A percentile compares a stretch with the other conserved stretches of the same genome.
Evolutionary conservation across 1,139 yeast species (phyloP).

Genomic region (Debaryomyces sp.): DNA sequence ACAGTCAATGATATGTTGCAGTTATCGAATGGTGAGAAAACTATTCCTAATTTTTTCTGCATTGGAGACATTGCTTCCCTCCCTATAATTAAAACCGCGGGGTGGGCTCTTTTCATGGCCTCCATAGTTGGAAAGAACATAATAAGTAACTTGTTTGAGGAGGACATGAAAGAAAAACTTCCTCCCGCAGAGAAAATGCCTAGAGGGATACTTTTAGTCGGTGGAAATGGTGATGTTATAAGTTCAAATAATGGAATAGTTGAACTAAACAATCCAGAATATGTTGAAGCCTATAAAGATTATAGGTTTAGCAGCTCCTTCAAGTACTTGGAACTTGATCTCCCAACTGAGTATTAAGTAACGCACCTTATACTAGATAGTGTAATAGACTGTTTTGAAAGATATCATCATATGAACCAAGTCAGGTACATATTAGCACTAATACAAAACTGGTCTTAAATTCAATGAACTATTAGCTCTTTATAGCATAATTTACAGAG

Average conservation of each 20-base stretch:
- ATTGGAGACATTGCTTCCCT: conserved; percentile 46
- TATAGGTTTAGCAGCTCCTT: conserved; percentile 19
- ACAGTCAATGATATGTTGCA: conserved; percentile 43
- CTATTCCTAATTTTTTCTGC: conserved; percentile 33
- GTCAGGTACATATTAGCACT: too few relatives aligned
- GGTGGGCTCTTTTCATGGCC: conserved; percentile 53
- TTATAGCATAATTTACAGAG: too few relatives aligned
- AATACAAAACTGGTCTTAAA: too few relatives aligned
- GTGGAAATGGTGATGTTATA: conserved; percentile 43
- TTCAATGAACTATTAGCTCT: too few relatives aligned
- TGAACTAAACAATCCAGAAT: conserved; percentile 36
- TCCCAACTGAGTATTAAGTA: background rate
- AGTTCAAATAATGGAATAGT: conserved; percentile 41
- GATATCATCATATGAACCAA: too few relatives aligned
- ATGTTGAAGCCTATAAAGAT: conserved; percentile 44
- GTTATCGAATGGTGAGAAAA: conserved; percentile 20
- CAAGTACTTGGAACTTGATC: conserved; percentile 1
- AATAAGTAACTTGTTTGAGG: conserved; percentile 21
- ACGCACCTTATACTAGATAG: conserved; percentile 21
- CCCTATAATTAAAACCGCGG: conserved; percentile 48
- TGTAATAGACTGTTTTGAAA: too few relatives aligned
- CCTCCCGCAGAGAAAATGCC: conserved; percentile 39
- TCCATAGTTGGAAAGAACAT: conserved; percentile 45
- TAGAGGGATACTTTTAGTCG: conserved; percentile 46
- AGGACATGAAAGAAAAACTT: conserved; percentile 34